phyloP scores from a whole-genome alignment of 225 moss, liverwort and hornwort genomes.

The Sphagnum contortum region DNA sequence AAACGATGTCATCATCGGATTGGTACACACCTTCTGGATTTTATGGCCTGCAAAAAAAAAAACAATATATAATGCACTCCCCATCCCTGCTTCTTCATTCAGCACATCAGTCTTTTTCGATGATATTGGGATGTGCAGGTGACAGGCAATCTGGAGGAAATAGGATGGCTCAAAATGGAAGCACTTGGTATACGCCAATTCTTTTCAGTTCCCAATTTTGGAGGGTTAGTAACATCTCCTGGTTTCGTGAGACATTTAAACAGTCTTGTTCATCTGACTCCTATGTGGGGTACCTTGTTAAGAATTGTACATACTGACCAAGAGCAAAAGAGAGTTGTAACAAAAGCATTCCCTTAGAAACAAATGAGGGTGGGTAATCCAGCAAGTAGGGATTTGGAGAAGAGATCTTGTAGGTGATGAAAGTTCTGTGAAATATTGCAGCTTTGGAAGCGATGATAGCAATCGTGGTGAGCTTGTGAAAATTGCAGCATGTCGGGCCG shows the following conservation, averaged over 20 bases:
- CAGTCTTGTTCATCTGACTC: too few species aligned
- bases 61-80: conserved; percentile 4
- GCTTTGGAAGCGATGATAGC: conserved; percentile 84
- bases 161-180: conserved; percentile 95
- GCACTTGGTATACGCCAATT: conserved; percentile 67
- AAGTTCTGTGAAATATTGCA: conserved; percentile 10
- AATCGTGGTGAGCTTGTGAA: conserved; percentile 81
- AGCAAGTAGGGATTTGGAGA: too few species aligned
- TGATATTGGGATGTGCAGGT: conserved; percentile 28
- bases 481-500: conserved; percentile 59
- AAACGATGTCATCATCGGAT: conserved; percentile 57
- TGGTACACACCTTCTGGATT: conserved; percentile 31
- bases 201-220: conserved; percentile 86
- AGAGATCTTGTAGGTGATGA: background rate
- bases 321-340: too few species aligned
- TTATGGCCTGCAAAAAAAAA: conserved; percentile 2
- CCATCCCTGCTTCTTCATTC: background rate
- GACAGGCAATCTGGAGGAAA: conserved; percentile 88
- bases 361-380: too few species aligned
- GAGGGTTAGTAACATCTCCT: conserved; percentile 47
- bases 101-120: too few species aligned
- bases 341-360: too few species aligned
- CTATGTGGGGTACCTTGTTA: too few species aligned
- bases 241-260: too few species aligned
- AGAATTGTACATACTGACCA: too few species aligned